Evolutionary conservation across 1,284 basidiomycete species (phyloP), one percentile per base, ranked within the genome.

Genomic region (Sporisorium graminicola): DNA sequence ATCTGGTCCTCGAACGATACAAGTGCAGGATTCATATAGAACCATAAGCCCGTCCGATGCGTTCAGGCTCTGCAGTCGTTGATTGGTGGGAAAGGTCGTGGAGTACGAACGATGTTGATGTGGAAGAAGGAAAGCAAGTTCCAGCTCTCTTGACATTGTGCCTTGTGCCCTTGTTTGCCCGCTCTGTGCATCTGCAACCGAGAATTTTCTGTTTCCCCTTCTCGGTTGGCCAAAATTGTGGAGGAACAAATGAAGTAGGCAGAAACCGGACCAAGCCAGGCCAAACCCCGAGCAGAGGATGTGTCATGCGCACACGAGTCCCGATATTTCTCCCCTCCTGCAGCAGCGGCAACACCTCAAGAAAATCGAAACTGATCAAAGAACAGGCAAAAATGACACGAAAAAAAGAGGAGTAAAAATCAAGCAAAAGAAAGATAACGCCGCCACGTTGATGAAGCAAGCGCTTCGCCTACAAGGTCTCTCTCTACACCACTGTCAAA

Each of bases 281-380:
- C 20, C 5, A 43, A 43, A 2, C 1, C 40, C 4, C 16, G 37
- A 16, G 31, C 22, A 7, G 20, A 22, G 24, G 33, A 53, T 53
- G 35, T 53, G 52, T 53, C 52, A 53, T 42, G 52, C 52, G 40
- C 52, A 53, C 52, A 53, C 52, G 49, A 50, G 49, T n/a, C 8
- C 16, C 14, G 2, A 14, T n/a, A 24, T 49, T 49, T n/a, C 16
- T 46, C 6, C 16, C 26, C 16, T 29, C 14, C 29, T 29, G 49
- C 49, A 50, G 49, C 49, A 49, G 16, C n/a, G n/a, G n/a, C 46
- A 27, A 16, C 26, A 8, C 16, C 46, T 14, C 24, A 6, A 47
- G 27, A 47, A 26, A 18, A 47, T 46, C 29, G 10, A 31, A 31
- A 10, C 29, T 5, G 10, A 31, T 31, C n/a, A 31, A 35, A 35